Evolutionary conservation across 169 alveolate species (phyloP), one percentile per base, ranked within the genome.

Genomic region (Eimeria maxima): DNA sequence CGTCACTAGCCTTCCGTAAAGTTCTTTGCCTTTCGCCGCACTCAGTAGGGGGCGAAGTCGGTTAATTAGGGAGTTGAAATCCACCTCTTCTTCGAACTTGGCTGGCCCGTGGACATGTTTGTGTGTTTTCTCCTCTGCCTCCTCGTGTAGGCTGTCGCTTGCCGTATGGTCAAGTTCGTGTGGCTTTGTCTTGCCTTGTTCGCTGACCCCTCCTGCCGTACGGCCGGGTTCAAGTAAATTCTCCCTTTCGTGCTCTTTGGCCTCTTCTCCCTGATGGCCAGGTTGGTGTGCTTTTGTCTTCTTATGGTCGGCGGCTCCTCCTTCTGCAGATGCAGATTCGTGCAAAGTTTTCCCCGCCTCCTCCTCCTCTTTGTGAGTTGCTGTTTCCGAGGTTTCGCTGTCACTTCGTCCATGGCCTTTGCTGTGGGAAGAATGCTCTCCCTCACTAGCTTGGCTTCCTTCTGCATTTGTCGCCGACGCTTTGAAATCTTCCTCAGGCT

Each of bases 31-130:
- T 86, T 55, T 86, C 33, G 80, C 47, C 3, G 93, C 57, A 10
- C 63, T 86, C 63, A 86, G 93, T 69, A 86, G 63, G 80, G 67
- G 80, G 6, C 80, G 93, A 27, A 86, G 47, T 38, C 93, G 76
- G 22, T n/a, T 42, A 63, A 86, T 33, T 16, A 86, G 80, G 80
- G n/a, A 5, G 50, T 57, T 63, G 20, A 86, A 57, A 11, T 33
- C 71, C 18, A 24, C 27, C 47, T 81, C 90, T 1, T 47, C 73
- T 53, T 73, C 50, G 73, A n/a, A 29, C 63, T 53, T 42, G 42
- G 29, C 38, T 42, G 57, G 57, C 42, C 60, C 42, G 16, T 16
- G 42, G 22, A 0, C 86, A 22, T 44, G 86, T 16, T 24, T 38
- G 18, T 74, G 86, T 7, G 63, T 60, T 24, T 74, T 24, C n/a